These are phyloP conservation scores for Schwanniomyces sp. DNA, from an alignment of 805 yeast genomes.

Conservation along the genomic window DNA sequence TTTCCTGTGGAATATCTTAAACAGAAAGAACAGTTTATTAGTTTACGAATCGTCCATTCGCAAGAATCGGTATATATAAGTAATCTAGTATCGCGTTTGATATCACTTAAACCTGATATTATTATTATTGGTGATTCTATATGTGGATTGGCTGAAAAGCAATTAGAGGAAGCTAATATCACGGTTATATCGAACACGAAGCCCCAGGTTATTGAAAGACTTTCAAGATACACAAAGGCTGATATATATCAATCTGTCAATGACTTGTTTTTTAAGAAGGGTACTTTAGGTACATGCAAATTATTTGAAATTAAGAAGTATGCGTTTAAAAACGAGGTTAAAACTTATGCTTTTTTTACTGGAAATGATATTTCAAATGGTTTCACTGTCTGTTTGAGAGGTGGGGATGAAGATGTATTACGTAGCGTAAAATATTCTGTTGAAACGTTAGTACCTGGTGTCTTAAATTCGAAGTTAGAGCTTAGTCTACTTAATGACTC, in stretches of 20 bases:
- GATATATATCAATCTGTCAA: slow-evolving; percentile 87
- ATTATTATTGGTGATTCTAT: slow-evolving; percentile 77
- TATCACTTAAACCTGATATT: slow-evolving; percentile 74
- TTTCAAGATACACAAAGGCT: slow-evolving; percentile 77
- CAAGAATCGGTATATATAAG: slow-evolving; percentile 85
- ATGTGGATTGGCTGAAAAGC: slow-evolving; percentile 75
- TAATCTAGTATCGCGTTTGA: slow-evolving; percentile 76
- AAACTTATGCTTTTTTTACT: slow-evolving; percentile 74
- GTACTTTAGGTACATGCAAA: slow-evolving; percentile 69
- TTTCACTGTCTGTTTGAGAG: slow-evolving; percentile 83
- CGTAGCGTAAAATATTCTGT: slow-evolving; percentile 72
- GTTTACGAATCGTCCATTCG: slow-evolving; percentile 78
- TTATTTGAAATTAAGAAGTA: slow-evolving; percentile 70
- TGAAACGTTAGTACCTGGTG: slow-evolving; percentile 76
- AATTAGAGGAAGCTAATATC: slow-evolving; percentile 71
- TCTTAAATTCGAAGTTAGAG: slow-evolving; percentile 79
- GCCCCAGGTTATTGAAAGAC: slow-evolving; percentile 74
- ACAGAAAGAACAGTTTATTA: slow-evolving; percentile 75
- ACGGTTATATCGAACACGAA: slow-evolving; percentile 82
- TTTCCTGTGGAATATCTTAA: slow-evolving; percentile 87
- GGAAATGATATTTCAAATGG: slow-evolving; percentile 79
- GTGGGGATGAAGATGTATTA: slow-evolving; percentile 62
- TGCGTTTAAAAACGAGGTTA: slow-evolving; percentile 52
- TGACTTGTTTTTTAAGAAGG: slow-evolving; percentile 65
- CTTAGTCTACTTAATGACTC: slow-evolving; percentile 33